Conservation (phyloP, 2,329 filamentous ascomycete species). For the Nemania sp. region DNA sequence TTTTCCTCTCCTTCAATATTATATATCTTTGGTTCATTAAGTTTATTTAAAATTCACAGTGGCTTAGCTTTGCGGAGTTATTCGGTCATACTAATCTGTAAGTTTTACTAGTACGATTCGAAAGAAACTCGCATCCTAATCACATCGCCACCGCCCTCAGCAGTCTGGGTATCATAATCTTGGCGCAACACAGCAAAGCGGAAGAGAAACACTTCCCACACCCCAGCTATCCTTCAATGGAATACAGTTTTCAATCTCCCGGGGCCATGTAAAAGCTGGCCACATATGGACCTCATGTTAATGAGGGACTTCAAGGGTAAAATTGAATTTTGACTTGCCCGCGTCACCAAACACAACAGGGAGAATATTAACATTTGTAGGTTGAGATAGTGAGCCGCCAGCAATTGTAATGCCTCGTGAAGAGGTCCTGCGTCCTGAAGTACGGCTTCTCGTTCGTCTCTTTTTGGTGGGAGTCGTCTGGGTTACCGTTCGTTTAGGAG, state of each 20-base stretch:
- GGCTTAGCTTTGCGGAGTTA: neutral
- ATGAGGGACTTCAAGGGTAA: constrained; percentile 38
- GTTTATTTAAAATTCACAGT: constrained; percentile 12
- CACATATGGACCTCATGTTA: constrained; percentile 15
- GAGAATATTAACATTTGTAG: constrained; percentile 29
- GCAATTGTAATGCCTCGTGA: constrained; percentile 15
- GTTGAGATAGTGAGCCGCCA: neutral
- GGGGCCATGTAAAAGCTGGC: neutral
- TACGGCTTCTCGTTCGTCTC: constrained; percentile 33
- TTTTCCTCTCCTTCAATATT: neutral
- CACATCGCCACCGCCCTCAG: constrained; percentile 25
- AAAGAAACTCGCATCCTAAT: constrained; percentile 9
- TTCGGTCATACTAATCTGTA: constrained; percentile 5
- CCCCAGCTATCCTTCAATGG: neutral
- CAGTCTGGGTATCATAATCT: constrained; percentile 46
- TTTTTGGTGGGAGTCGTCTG: constrained; percentile 24
- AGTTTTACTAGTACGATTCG: neutral
- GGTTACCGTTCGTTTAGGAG: constrained; percentile 31
- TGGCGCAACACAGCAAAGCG: constrained; percentile 28
- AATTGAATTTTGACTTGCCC: constrained; percentile 44
- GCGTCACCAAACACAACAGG: constrained; percentile 46
- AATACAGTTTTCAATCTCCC: neutral
- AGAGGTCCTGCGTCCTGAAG: constrained; percentile 11
- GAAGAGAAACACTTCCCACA: constrained; percentile 13
- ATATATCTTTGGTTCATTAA: constrained; percentile 6